These are phyloP conservation scores for Cylindrotheca closterium DNA, from an alignment of 108 stramenopile genomes.

Conservation along the genomic window DNA sequence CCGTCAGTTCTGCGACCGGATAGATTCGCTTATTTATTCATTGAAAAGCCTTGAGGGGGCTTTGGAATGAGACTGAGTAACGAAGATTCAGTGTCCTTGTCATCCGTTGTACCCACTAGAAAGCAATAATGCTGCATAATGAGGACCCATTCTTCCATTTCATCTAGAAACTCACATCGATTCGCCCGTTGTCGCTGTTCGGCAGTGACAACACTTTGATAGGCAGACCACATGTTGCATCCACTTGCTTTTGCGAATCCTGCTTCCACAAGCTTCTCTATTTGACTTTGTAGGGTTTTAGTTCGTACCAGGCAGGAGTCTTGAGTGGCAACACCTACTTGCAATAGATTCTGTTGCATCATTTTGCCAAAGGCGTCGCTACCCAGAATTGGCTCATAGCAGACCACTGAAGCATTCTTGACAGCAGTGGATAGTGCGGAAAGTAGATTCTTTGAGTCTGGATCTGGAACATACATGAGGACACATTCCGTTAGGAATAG, in stretches of 20 bases:
- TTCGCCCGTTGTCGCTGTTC: slow-evolving; percentile 62
- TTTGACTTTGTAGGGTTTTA: slow-evolving; percentile 56
- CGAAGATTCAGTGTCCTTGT: no score
- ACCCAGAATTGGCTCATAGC: slow-evolving; percentile 71
- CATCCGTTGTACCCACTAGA: slow-evolving; percentile 35
- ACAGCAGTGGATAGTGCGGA: slow-evolving; percentile 6
- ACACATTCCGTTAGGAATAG: slow-evolving; percentile 80
- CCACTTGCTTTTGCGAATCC: slow-evolving; percentile 64
- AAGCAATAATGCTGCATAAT: slow-evolving; percentile 86
- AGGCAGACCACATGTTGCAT: slow-evolving; percentile 84
- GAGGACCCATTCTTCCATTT: slow-evolving; percentile 81
- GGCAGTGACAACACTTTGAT: slow-evolving; percentile 52
- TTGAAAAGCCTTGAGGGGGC: no score
- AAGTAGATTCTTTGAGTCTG: slow-evolving; percentile 33
- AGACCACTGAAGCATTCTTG: slow-evolving; percentile 26
- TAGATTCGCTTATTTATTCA: no score
- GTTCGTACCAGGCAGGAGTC: slow-evolving; percentile 56
- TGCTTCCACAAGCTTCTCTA: slow-evolving; percentile 34
- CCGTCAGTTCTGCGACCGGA: no score
- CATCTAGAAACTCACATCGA: slow-evolving; percentile 82
- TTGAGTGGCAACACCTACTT: slow-evolving; percentile 46
- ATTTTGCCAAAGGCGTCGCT: slow-evolving; percentile 71
- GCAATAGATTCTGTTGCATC: slow-evolving; percentile 72
- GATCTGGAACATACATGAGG: slow-evolving; percentile 77
- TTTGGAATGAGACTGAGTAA: no score